A percentile compares a stretch with the other conserved stretches of the same genome.
phyloP scores from a whole-genome alignment of 257 asterid genomes.

The Penstemon davidsonii region DNA sequence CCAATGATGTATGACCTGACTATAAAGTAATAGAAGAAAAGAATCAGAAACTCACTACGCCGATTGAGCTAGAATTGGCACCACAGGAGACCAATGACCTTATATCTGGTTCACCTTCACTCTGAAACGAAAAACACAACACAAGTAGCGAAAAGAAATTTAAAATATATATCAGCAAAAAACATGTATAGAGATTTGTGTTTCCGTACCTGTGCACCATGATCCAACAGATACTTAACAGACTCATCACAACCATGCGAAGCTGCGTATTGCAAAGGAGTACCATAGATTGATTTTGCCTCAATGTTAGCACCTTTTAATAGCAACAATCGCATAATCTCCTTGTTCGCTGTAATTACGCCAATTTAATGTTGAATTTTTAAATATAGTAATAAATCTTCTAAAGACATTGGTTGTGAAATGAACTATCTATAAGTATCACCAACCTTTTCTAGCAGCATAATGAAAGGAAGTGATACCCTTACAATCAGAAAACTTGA shows the following conservation, averaged over 20 bases:
- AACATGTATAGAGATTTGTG: no score
- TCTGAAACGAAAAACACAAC: no score
- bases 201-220: neutral
- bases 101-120: no score
- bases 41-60: no score
- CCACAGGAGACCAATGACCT: no score
- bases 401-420: neutral
- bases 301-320: constrained; percentile 13
- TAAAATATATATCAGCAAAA: no score
- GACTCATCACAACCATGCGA: constrained; percentile 1
- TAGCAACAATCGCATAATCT: neutral
- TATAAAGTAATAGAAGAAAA: no score
- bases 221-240: constrained; percentile 3
- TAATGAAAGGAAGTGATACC: constrained; percentile 24
- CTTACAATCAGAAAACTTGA: neutral
- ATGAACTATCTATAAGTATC: neutral
- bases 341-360: neutral
- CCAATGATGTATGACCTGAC: no score
- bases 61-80: no score
- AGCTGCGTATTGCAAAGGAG: constrained; percentile 2
- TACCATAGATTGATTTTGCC: neutral
- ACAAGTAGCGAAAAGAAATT: no score
- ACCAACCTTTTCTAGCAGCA: constrained; percentile 27
- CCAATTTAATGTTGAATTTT: neutral
- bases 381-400: neutral